phyloP scores from a whole-genome alignment of 495 filamentous ascomycete genomes.

The Cercophora sp. region DNA sequence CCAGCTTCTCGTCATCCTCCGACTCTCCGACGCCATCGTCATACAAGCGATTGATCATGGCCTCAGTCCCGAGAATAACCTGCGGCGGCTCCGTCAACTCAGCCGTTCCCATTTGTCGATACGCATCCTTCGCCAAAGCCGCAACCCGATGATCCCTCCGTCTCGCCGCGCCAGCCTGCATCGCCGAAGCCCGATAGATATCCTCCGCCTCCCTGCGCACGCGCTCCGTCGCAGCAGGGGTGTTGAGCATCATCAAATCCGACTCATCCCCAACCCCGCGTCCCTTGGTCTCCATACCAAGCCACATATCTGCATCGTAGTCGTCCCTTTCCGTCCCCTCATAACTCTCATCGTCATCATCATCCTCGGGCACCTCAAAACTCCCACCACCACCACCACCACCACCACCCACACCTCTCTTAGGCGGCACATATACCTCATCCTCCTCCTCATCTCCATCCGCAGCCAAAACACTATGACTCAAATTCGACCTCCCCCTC shows the following conservation, averaged over 20 bases:
- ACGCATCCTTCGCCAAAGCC: slow-evolving; percentile 48
- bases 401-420: slow-evolving; percentile 30
- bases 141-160: slow-evolving; percentile 43
- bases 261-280: slow-evolving; percentile 29
- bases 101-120: slow-evolving; percentile 43
- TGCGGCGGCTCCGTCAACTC: slow-evolving; percentile 45
- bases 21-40: slow-evolving; percentile 52
- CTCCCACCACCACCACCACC: slow-evolving; percentile 24
- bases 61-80: slow-evolving; percentile 55
- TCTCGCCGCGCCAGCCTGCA: slow-evolving; percentile 29
- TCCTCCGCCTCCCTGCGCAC: slow-evolving; percentile 42
- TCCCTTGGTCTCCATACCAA: slow-evolving; percentile 22
- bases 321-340: slow-evolving; percentile 15
- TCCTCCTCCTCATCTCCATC: slow-evolving; percentile 29
- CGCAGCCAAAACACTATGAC: slow-evolving; percentile 17
- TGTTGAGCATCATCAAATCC: slow-evolving; percentile 44
- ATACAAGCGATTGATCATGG: slow-evolving; percentile 47
- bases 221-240: slow-evolving; percentile 43
- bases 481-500: slow-evolving; percentile 16
- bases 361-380: too few species aligned
- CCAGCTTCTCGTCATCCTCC: slow-evolving; percentile 51
- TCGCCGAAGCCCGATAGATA: slow-evolving; percentile 41
- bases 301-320: slow-evolving; percentile 29
- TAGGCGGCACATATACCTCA: too few species aligned
- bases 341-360: slow-evolving; percentile 27